Conservation (phyloP, 768 basidiomycete genomes). For the Kwoniella shandongensis region DNA sequence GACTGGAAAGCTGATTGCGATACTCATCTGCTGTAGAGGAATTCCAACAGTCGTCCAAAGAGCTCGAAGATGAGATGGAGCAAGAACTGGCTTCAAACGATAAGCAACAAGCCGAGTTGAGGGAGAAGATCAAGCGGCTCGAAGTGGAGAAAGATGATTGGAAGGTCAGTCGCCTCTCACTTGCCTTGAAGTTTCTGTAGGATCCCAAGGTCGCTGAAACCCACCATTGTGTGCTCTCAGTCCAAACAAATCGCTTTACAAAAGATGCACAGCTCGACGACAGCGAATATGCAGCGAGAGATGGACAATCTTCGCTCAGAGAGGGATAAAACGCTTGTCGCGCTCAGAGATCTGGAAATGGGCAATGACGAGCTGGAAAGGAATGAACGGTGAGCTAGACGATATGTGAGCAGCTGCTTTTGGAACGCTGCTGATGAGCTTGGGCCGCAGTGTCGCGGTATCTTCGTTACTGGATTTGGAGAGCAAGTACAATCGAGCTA, state of each 20-base stretch:
- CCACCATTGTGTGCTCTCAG: slow-evolving; percentile 23
- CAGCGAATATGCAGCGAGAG: slow-evolving; percentile 87
- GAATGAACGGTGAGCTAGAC: slow-evolving; percentile 66
- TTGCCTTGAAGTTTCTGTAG: not conserved
- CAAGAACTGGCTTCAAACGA: slow-evolving; percentile 47
- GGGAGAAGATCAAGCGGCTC: slow-evolving; percentile 39
- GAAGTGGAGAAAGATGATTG: slow-evolving; percentile 47
- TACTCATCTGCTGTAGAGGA: slow-evolving; percentile 39
- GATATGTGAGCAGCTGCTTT: not conserved
- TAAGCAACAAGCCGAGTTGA: slow-evolving; percentile 42
- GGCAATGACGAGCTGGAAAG: slow-evolving; percentile 83
- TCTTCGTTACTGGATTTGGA: slow-evolving; percentile 62
- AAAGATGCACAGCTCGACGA: slow-evolving; percentile 74
- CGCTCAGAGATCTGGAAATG: slow-evolving; percentile 52
- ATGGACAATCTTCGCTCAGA: slow-evolving; percentile 70
- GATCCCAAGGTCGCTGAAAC: not conserved
- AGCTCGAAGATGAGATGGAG: slow-evolving; percentile 53
- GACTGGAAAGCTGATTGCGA: no score
- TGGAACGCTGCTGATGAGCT: slow-evolving; percentile 58
- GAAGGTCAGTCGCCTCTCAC: slow-evolving; percentile 28
- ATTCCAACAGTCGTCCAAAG: slow-evolving; percentile 50
- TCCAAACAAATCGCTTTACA: slow-evolving; percentile 52
- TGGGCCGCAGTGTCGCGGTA: slow-evolving; percentile 45
- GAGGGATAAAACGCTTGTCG: slow-evolving; percentile 48
- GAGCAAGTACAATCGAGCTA: slow-evolving; percentile 78